phyloP scores from a whole-genome alignment of 768 basidiomycete species.

The Rhizopogon vesiculosus region DNA sequence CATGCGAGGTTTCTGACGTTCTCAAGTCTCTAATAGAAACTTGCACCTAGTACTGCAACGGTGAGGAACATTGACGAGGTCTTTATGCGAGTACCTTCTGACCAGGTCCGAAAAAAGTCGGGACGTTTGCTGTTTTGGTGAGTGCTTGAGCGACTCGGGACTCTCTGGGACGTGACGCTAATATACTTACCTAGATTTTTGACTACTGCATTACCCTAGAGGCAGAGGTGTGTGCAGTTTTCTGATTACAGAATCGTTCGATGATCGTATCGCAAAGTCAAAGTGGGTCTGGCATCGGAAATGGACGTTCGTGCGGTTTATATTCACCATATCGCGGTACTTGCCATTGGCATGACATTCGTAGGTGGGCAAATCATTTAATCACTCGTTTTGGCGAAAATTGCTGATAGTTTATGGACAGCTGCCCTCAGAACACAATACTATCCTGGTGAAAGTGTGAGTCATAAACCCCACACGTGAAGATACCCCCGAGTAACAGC shows the following conservation, averaged over 20 bases:
- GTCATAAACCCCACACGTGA: not conserved
- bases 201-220: constrained; percentile 21
- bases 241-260: not conserved
- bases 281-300: constrained; percentile 18
- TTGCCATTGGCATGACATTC: constrained; percentile 14
- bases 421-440: not conserved
- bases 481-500: not conserved
- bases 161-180: not conserved
- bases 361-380: not conserved
- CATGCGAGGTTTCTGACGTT: not conserved
- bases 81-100: not conserved
- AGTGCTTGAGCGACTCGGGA: not conserved
- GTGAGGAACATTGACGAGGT: not conserved
- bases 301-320: constrained; percentile 17
- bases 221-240: constrained; percentile 11
- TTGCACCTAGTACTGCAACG: not conserved
- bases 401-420: not conserved
- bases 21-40: not conserved
- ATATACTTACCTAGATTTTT: not conserved
- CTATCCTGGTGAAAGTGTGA: not conserved
- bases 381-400: not conserved
- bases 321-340: constrained; percentile 24
- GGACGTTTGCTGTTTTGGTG: not conserved
- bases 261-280: constrained; percentile 10
- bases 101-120: not conserved